A percentile compares a stretch with the other conserved stretches of the same genome.
Evolutionary conservation across 768 basidiomycete species (phyloP).

Genomic region (Lentinus tigrinus): DNA sequence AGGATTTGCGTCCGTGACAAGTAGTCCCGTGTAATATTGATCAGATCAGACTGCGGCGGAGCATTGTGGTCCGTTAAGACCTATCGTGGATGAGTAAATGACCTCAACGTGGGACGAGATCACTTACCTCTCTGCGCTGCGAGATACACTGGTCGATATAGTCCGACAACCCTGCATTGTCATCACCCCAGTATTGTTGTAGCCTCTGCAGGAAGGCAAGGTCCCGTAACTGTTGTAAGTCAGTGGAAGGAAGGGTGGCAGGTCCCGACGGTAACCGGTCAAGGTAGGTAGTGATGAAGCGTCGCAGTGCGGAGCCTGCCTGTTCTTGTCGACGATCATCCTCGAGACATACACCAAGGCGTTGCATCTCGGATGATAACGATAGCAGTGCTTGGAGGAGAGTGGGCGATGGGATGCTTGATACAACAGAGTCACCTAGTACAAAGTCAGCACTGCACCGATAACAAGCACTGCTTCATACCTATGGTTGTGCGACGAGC

Average conservation of each 20-base stretch:
- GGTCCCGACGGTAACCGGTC: not conserved
- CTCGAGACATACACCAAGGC: constrained; percentile 49
- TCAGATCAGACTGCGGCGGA: constrained; percentile 1
- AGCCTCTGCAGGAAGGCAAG: constrained; percentile 18
- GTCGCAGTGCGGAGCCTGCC: constrained; percentile 20
- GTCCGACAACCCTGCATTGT: not conserved
- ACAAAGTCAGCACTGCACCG: not conserved
- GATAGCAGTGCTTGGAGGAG: constrained; percentile 55
- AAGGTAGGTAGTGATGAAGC: constrained; percentile 2
- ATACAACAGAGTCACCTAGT: constrained; percentile 12
- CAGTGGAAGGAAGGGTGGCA: not conserved
- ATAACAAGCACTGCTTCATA: not conserved
- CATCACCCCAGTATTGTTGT: constrained; percentile 8
- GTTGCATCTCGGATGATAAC: constrained; percentile 52
- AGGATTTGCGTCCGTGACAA: constrained; percentile 61
- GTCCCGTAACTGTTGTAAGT: constrained; percentile 14
- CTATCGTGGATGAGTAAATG: not conserved
- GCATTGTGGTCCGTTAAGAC: not conserved
- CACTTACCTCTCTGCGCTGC: constrained; percentile 5
- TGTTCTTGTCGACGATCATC: constrained; percentile 10
- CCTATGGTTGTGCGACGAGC: not conserved
- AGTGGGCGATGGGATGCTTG: constrained; percentile 47
- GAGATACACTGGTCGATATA: constrained; percentile 1
- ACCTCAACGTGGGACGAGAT: not conserved
- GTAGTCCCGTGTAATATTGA: constrained; percentile 34